These are phyloP conservation scores for Metschnikowia lachancei DNA, from an alignment of 805 yeast genomes.

Conservation along the genomic window DNA sequence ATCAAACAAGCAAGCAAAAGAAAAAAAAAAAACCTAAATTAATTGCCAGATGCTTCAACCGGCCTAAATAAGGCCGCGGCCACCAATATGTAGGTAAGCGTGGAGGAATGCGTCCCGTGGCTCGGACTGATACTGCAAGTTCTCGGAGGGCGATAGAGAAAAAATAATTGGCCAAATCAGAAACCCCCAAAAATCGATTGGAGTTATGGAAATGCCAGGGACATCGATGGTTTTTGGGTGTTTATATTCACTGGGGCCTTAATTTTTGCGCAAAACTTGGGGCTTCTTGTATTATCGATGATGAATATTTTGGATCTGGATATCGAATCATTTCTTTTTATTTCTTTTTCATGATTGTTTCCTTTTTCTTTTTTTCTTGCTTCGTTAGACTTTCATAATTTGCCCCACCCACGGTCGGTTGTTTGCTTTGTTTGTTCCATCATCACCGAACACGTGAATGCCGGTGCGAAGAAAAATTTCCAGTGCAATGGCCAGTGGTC, in stretches of 20 bases:
- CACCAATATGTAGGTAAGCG: conserved; percentile 16
- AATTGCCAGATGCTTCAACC: conserved; percentile 4
- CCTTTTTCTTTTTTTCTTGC: background rate
- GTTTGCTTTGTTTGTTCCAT: background rate
- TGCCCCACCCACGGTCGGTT: too few relatives aligned
- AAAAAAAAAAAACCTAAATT: background rate
- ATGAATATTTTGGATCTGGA: too few relatives aligned
- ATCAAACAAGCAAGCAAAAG: background rate
- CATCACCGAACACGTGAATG: conserved; percentile 4
- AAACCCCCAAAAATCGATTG: too few relatives aligned
- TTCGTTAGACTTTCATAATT: too few relatives aligned
- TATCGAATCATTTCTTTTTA: too few relatives aligned
- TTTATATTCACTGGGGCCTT: too few relatives aligned
- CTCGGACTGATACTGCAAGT: conserved; percentile 5
- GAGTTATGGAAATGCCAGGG: too few relatives aligned
- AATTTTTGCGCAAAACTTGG: too few relatives aligned
- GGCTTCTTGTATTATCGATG: too few relatives aligned
- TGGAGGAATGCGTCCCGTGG: conserved; percentile 16
- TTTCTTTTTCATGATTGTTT: too few relatives aligned
- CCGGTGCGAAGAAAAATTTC: conserved; percentile 4
- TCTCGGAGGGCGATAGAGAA: conserved; percentile 1
- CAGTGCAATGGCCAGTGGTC: conserved; percentile 1
- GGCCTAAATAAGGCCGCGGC: conserved; percentile 17
- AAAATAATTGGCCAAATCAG: too few relatives aligned
- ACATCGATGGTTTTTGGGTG: too few relatives aligned